Evolutionary conservation across 164 flowering plant species (phyloP).

Genomic region (Malania oleifera): DNA sequence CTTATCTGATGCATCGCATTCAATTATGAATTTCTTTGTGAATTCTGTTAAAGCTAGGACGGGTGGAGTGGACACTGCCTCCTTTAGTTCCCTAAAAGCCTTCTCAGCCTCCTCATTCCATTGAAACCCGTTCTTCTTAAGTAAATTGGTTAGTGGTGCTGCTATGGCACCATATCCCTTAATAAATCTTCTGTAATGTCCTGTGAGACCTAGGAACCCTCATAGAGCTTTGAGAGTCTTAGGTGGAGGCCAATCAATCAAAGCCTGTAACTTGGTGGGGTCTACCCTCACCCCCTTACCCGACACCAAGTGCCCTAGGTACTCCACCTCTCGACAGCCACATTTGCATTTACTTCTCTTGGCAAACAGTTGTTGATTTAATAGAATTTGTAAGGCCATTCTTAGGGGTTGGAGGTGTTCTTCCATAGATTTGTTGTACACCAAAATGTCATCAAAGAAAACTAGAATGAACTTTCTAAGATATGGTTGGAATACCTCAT

Average conservation of each 20-base stretch:
- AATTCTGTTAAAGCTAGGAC: slow-evolving; percentile 3
- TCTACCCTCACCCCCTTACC: slow-evolving; percentile 1
- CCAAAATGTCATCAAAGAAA: slow-evolving; percentile 12
- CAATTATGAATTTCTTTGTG: no score
- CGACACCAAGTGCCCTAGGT: slow-evolving; percentile 12
- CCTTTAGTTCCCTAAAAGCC: not conserved
- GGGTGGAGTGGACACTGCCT: not conserved
- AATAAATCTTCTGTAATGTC: slow-evolving; percentile 6
- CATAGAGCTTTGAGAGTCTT: not conserved
- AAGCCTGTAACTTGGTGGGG: not conserved
- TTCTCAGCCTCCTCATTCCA: not conserved
- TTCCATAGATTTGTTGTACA: not conserved
- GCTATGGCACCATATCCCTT: not conserved
- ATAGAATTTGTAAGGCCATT: not conserved
- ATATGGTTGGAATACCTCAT: not conserved
- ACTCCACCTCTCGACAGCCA: not conserved
- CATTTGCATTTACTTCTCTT: slow-evolving; percentile 5
- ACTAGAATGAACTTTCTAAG: not conserved
- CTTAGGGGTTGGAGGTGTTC: not conserved
- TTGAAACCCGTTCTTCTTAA: slow-evolving; percentile 4
- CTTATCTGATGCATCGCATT: no score
- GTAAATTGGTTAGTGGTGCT: not conserved
- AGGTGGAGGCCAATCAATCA: slow-evolving; percentile 7
- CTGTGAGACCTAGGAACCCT: slow-evolving; percentile 4
- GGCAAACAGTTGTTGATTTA: not conserved